phyloP scores from a whole-genome alignment of 2,329 filamentous ascomycete species.

The Arthrobotrys sphaeroides region DNA sequence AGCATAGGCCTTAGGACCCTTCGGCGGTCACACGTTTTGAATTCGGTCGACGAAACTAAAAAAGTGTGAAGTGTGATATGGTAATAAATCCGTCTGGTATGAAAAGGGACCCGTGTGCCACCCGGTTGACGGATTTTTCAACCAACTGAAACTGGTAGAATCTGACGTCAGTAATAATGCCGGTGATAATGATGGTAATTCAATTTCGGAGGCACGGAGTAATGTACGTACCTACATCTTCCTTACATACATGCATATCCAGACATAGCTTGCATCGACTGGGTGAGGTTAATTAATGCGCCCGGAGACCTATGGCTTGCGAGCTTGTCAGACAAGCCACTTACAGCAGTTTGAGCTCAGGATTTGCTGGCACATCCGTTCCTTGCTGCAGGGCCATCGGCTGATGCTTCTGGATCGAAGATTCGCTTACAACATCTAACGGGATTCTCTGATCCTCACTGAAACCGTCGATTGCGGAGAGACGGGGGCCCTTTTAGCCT shows the following conservation, averaged over 20 bases:
- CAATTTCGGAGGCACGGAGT: neutral
- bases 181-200: neutral
- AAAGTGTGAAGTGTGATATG: neutral
- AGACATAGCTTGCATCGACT: too few relatives aligned
- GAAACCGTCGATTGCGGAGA: constrained; percentile 44
- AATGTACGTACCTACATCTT: neutral
- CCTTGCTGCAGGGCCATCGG: constrained; percentile 35
- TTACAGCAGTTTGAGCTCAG: neutral
- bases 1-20: neutral
- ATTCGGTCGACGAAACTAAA: neutral
- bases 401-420: constrained; percentile 40
- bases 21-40: neutral
- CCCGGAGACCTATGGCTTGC: constrained; percentile 49
- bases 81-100: neutral
- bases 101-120: neutral
- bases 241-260: neutral
- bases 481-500: constrained; percentile 4
- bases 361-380: constrained; percentile 1
- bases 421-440: constrained; percentile 26
- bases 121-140: neutral
- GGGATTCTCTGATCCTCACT: constrained; percentile 37
- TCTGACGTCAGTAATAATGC: constrained; percentile 35
- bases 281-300: constrained; percentile 14
- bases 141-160: neutral
- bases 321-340: constrained; percentile 38